Conservation (phyloP, 345 rosid species). For the Murraya paniculata region DNA sequence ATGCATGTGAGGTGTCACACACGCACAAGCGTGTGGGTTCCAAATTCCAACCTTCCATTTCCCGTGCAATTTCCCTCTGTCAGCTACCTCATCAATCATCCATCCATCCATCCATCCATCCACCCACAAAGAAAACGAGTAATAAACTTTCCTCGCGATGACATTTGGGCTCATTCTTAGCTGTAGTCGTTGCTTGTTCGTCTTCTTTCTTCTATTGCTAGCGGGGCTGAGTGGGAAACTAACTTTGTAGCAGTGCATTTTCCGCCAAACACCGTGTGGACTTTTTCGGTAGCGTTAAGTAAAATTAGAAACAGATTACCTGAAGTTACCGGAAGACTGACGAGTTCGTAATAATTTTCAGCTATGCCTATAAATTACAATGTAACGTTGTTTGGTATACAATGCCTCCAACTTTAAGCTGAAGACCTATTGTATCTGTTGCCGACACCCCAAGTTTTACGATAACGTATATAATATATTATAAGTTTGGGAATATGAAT, state of each 20-base stretch:
- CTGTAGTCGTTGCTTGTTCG: neutral
- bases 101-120: conserved; percentile 7
- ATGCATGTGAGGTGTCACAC: too few relatives aligned
- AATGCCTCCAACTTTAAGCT: too few relatives aligned
- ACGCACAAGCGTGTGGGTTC: conserved; percentile 7
- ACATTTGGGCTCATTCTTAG: conserved; percentile 1
- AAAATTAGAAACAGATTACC: neutral
- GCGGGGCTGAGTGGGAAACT: conserved; percentile 17
- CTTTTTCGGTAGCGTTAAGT: neutral
- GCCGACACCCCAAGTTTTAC: too few relatives aligned
- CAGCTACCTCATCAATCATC: neutral
- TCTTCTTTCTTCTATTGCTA: neutral
- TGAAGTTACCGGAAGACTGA: conserved; percentile 5
- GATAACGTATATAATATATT: too few relatives aligned
- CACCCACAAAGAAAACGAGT: neutral
- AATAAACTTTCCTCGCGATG: neutral
- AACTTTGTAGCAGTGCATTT: neutral
- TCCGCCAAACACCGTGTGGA: conserved; percentile 19
- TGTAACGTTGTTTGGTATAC: too few relatives aligned
- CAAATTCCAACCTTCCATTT: neutral
- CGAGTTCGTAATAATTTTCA: neutral
- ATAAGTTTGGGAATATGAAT: too few relatives aligned
- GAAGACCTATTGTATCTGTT: too few relatives aligned
- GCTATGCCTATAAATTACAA: too few relatives aligned
- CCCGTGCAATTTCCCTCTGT: neutral